A percentile compares a stretch with the other conserved stretches of the same genome.
phyloP scores from a whole-genome alignment of 345 rosid genomes.

The Gynandropsis gynandra region DNA sequence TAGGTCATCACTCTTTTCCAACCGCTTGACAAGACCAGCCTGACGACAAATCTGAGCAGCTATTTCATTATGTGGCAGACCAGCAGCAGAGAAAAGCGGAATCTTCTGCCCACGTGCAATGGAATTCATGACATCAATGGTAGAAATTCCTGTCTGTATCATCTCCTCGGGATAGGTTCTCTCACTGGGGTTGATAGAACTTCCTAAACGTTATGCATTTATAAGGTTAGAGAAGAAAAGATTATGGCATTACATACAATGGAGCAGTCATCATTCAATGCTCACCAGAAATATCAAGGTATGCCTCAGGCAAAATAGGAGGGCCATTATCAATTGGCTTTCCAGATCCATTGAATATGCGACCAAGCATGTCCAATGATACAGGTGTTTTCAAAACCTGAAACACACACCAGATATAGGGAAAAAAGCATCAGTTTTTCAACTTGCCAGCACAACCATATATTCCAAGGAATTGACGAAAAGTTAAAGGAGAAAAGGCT shows the following conservation, averaged over 20 bases:
- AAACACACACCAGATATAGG: conserved; percentile 17
- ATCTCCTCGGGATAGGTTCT: conserved; percentile 98
- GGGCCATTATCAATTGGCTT: conserved; percentile 98
- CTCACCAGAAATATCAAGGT: conserved; percentile 91
- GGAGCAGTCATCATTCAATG: neutral
- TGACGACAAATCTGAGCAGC: conserved; percentile 99
- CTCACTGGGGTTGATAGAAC: conserved; percentile 98
- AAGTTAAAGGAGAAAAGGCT: neutral
- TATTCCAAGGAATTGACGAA: neutral
- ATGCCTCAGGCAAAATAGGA: conserved; percentile 89
- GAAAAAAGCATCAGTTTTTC: neutral
- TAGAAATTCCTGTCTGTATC: conserved; percentile 96
- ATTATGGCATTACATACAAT: neutral
- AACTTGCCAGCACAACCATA: neutral
- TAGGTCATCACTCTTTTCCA: conserved; percentile 74
- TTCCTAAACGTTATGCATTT: conserved; percentile 35
- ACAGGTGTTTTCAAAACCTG: conserved; percentile 96
- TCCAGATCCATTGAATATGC: conserved; percentile 96
- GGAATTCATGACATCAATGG: conserved; percentile 96
- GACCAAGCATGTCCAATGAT: conserved; percentile 95
- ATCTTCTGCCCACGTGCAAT: conserved; percentile 98
- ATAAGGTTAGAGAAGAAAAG: conserved; percentile 1
- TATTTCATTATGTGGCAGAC: conserved; percentile 98
- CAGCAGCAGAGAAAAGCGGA: conserved; percentile 97
- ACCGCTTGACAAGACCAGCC: conserved; percentile 92